phyloP scores from a whole-genome alignment of 352 stramenopile species.

The Pythium vanterpoolii region DNA sequence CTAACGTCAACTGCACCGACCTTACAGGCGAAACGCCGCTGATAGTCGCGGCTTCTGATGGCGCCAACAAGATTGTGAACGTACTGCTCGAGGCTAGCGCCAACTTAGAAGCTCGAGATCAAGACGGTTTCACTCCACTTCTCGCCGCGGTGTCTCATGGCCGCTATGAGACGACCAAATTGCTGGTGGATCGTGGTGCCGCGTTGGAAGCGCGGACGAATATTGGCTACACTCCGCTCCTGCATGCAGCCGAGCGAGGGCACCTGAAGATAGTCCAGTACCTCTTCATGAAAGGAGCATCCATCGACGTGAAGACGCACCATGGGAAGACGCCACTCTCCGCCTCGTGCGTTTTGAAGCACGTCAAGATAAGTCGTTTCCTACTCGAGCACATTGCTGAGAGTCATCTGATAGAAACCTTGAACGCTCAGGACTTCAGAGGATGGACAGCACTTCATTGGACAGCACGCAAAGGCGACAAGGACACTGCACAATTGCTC shows the following conservation, averaged over 20 bases:
- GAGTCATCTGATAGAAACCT: background rate
- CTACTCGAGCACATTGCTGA: background rate
- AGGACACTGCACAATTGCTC: background rate
- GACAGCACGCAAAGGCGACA: background rate
- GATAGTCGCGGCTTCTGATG: background rate
- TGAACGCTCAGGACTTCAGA: background rate
- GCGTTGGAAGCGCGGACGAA: background rate
- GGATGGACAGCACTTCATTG: background rate
- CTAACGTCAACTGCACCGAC: background rate
- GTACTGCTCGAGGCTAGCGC: background rate
- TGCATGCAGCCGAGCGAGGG: background rate
- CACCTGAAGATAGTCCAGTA: slow-evolving; percentile 1
- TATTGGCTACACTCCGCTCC: background rate
- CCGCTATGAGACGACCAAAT: background rate
- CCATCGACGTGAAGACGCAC: background rate
- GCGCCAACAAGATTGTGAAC: background rate
- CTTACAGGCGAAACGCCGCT: background rate
- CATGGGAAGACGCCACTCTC: background rate
- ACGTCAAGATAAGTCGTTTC: background rate
- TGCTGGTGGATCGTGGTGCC: slow-evolving; percentile 3
- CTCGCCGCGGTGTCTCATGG: background rate
- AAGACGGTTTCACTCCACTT: background rate
- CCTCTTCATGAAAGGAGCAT: background rate
- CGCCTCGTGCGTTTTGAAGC: background rate
- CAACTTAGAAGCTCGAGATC: background rate